phyloP scores from a whole-genome alignment of 306 rosid species.

The Ormosia emarginata region DNA sequence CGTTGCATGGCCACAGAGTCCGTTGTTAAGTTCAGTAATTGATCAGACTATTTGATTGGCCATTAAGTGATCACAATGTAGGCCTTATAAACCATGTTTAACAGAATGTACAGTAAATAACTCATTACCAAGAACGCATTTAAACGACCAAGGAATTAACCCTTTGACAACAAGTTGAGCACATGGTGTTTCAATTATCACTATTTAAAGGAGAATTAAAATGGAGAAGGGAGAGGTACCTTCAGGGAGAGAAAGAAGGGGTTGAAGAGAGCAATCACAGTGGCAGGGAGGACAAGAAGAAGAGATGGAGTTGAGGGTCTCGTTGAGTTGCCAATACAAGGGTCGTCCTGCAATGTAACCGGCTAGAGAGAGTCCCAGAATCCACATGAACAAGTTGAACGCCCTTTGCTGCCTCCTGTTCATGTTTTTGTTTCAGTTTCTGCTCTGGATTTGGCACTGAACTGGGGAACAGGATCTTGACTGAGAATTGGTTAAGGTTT shows the following conservation, averaged over 20 bases:
- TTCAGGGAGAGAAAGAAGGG: slow-evolving; percentile 42
- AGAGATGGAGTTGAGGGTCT: slow-evolving; percentile 24
- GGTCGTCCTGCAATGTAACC: slow-evolving; percentile 49
- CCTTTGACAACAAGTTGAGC: background rate
- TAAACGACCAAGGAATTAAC: background rate
- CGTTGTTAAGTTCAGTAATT: background rate
- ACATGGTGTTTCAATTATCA: background rate
- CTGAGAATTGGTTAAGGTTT: slow-evolving; percentile 7
- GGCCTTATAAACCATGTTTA: background rate
- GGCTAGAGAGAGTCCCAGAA: slow-evolving; percentile 23
- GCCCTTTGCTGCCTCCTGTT: slow-evolving; percentile 35
- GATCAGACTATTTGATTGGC: background rate
- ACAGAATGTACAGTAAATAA: background rate
- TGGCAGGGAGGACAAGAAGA: slow-evolving; percentile 41
- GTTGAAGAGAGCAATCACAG: slow-evolving; percentile 53
- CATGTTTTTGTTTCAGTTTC: slow-evolving; percentile 14
- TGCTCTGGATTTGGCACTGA: background rate
- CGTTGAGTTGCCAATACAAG: slow-evolving; percentile 38
- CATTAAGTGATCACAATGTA: background rate
- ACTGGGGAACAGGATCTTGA: slow-evolving; percentile 31
- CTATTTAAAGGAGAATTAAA: background rate
- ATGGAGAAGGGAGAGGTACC: slow-evolving; percentile 7
- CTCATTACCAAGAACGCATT: background rate
- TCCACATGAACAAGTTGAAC: slow-evolving; percentile 35
- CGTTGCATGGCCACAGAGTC: background rate